Conservation (phyloP, 2,329 filamentous ascomycete species). For the Aspergillus aculeatus region DNA sequence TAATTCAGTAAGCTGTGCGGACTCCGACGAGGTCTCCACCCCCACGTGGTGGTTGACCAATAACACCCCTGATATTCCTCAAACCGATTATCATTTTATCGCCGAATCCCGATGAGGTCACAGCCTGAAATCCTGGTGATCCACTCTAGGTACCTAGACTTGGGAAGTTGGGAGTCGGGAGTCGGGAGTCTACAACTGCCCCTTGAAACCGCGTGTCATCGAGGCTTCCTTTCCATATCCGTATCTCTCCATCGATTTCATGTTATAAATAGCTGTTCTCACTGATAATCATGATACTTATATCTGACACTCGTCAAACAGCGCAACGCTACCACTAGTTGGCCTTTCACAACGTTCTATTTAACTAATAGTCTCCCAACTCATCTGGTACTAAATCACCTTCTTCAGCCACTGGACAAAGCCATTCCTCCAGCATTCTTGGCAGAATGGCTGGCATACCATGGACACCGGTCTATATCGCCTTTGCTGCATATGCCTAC, state of each 20-base stretch:
- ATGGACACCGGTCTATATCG: slow-evolving; percentile 18
- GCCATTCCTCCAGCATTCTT: not conserved
- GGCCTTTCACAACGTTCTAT: not conserved
- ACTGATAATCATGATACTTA: not conserved
- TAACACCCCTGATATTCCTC: not conserved
- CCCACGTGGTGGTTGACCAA: not conserved
- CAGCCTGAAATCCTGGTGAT: not conserved
- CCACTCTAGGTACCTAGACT: not conserved
- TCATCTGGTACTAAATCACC: not conserved
- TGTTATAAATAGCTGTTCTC: not conserved
- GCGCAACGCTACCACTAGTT: not conserved
- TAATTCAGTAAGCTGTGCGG: not conserved
- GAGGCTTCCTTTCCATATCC: not conserved
- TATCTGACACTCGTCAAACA: not conserved
- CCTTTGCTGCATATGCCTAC: slow-evolving; percentile 27
- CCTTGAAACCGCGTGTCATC: not conserved
- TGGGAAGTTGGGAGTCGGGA: not conserved
- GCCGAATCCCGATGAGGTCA: not conserved
- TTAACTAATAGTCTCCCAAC: not conserved
- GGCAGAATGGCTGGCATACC: slow-evolving; percentile 9
- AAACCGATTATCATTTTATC: not conserved
- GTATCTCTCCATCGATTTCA: not conserved
- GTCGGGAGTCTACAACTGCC: not conserved
- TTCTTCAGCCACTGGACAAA: too few species aligned
- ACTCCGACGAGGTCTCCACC: not conserved